A percentile compares a stretch with the other conserved stretches of the same genome.
phyloP scores from a whole-genome alignment of 768 basidiomycete species.

The Paxillus involutus region DNA sequence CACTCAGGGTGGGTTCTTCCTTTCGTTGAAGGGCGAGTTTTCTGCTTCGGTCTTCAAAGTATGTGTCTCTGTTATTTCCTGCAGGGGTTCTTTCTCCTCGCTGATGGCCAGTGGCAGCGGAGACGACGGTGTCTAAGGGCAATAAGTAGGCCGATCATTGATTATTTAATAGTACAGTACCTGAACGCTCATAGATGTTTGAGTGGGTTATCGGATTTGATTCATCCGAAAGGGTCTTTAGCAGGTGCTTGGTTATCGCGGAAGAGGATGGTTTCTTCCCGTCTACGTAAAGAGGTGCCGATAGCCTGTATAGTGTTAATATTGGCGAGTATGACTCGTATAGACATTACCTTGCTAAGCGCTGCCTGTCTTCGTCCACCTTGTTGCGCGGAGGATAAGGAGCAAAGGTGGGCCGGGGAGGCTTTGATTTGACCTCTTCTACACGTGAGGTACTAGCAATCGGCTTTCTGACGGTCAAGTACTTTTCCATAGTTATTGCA shows the following conservation, averaged over 20 bases:
- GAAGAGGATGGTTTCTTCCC: conserved; percentile 38
- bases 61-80: conserved; percentile 31
- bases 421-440: neutral
- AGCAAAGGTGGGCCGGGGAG: neutral
- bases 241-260: conserved; percentile 56
- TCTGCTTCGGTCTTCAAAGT: conserved; percentile 41
- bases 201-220: conserved; percentile 82
- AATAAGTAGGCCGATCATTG: neutral
- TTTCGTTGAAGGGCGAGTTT: conserved; percentile 42
- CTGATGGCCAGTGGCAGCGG: conserved; percentile 70
- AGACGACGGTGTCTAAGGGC: conserved; percentile 55
- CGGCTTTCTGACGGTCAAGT: conserved; percentile 25
- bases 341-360: conserved; percentile 15
- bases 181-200: conserved; percentile 59
- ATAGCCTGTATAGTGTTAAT: conserved; percentile 18
- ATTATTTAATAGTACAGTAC: conserved; percentile 33
- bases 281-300: conserved; percentile 30
- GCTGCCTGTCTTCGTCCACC: conserved; percentile 16
- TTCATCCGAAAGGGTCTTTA: conserved; percentile 59
- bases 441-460: neutral
- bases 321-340: neutral
- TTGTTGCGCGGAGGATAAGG: conserved; percentile 14
- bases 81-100: conserved; percentile 42
- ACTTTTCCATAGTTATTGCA: conserved; percentile 24
- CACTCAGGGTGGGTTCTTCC: conserved; percentile 17